Evolutionary conservation across 768 basidiomycete genomes (phyloP).

Genomic region (Leucosporidium creatinivorum): DNA sequence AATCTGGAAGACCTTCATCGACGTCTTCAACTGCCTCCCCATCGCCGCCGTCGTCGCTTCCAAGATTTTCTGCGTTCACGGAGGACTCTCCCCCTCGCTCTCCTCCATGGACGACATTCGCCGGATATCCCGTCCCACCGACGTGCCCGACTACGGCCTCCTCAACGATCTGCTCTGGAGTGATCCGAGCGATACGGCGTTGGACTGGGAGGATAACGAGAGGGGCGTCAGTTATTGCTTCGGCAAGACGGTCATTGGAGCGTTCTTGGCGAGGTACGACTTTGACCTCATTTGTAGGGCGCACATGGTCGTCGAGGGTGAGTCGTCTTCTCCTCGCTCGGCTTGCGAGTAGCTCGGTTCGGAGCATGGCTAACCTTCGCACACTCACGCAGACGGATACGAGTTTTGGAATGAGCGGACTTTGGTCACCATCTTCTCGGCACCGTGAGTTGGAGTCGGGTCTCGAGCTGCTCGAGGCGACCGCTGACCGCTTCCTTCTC

Average conservation of each 20-base stretch:
- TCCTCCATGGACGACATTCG: slow-evolving; percentile 98
- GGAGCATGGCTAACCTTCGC: neutral
- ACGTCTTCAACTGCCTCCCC: slow-evolving; percentile 98
- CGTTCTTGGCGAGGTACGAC: slow-evolving; percentile 74
- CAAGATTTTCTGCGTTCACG: slow-evolving; percentile 98
- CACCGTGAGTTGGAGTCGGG: slow-evolving; percentile 59
- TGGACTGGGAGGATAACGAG: slow-evolving; percentile 99
- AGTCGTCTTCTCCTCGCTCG: neutral
- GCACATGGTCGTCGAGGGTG: slow-evolving; percentile 97
- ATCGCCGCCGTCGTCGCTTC: slow-evolving; percentile 97
- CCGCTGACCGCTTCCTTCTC: no score
- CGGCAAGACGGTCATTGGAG: slow-evolving; percentile 93
- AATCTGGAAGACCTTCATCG: slow-evolving; percentile 99
- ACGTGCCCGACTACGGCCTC: slow-evolving; percentile 95
- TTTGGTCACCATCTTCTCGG: slow-evolving; percentile 95
- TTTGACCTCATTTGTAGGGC: slow-evolving; percentile 99
- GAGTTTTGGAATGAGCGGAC: slow-evolving; percentile 99
- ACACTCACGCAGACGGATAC: slow-evolving; percentile 53
- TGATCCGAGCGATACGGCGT: slow-evolving; percentile 92
- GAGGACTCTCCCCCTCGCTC: slow-evolving; percentile 79
- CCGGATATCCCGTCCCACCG: slow-evolving; percentile 93
- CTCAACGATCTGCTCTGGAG: slow-evolving; percentile 97
- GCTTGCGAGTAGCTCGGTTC: neutral
- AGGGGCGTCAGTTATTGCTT: slow-evolving; percentile 98
- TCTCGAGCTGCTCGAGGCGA: no score